Conservation (phyloP, 1,284 basidiomycete species). For the Tilletiaria anomala region DNA sequence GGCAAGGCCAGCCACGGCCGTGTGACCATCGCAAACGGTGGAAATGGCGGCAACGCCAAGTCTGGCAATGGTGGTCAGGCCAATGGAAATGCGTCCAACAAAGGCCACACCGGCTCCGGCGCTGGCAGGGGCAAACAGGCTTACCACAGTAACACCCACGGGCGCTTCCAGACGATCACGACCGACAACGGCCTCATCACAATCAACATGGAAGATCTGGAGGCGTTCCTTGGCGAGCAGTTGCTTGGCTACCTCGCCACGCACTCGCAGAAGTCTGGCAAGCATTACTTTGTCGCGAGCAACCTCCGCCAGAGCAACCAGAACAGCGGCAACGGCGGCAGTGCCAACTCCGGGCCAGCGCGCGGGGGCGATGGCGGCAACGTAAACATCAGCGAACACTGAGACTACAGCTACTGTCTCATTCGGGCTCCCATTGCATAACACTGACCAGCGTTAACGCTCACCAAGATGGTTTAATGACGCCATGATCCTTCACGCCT, state of each 20-base stretch:
- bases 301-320: neutral
- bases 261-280: neutral
- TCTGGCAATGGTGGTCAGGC: conserved; percentile 1
- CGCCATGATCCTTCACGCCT: neutral
- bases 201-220: conserved; percentile 1
- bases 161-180: neutral
- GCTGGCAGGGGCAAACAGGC: neutral
- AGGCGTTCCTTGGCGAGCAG: neutral
- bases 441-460: too few species aligned
- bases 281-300: neutral
- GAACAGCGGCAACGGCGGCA: conserved; percentile 2
- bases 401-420: neutral
- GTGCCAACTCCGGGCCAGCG: conserved; percentile 1
- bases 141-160: too few species aligned
- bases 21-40: conserved; percentile 2
- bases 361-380: conserved; percentile 2
- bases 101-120: neutral
- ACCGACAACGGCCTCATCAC: neutral
- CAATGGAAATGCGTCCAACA: neutral
- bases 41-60: conserved; percentile 2
- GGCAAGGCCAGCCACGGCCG: conserved; percentile 1
- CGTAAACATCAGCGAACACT: neutral
- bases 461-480: too few species aligned
- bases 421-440: too few species aligned
- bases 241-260: neutral